Evolutionary conservation across 768 basidiomycete species (phyloP), one percentile per base, ranked within the genome.

Genomic region (Galerina sulciceps): DNA sequence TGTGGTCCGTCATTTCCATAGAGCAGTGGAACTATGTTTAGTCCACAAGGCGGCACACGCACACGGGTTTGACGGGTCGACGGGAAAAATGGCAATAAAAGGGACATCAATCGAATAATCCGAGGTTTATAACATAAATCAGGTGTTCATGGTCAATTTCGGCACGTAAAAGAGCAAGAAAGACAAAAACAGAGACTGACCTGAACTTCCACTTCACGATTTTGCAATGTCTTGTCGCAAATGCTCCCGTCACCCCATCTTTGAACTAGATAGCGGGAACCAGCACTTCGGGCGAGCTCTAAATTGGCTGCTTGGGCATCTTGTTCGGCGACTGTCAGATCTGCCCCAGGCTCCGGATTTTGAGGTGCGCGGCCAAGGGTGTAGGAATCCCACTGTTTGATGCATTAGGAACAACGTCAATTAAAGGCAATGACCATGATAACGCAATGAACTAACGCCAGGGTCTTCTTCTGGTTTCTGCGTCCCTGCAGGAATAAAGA

Each of bases 201-300:
- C 87, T 99, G 97, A 34, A 99, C 89, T 81, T 99, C 96, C 42
- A 96, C 89, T 77, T 94, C 93, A 60, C 97, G 88, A 55, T 82
- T 82, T 73, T 83, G 84, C 13, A 90, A 90, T 2, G 93, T 96
- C 80, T 93, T 95, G 76, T 98, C 96, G 74, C 97, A 99, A 49
- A 85, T 73, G 5, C 93, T 96, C 17, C 97, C 97, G 66, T 93
- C 92, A 50, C 86, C 84, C 93, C 93, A 94, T 63, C 89, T 84
- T 69, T 97, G 94, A 10, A 94, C 90, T 49, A 99, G 89, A 76
- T 99, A 99, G 48, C 90, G 87, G 11, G 91, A 91, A 55, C 91
- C 91, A 37, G 92, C 79, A 45, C 80, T 87, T 61, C 85, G 85
- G 53, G 88, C 89, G 54, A 94, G 84, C 72, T 93, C 88, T 57